These are phyloP conservation scores for Pseudozyma hubeiensis DNA, from an alignment of 1,284 basidiomycete species.

Conservation along the genomic window DNA sequence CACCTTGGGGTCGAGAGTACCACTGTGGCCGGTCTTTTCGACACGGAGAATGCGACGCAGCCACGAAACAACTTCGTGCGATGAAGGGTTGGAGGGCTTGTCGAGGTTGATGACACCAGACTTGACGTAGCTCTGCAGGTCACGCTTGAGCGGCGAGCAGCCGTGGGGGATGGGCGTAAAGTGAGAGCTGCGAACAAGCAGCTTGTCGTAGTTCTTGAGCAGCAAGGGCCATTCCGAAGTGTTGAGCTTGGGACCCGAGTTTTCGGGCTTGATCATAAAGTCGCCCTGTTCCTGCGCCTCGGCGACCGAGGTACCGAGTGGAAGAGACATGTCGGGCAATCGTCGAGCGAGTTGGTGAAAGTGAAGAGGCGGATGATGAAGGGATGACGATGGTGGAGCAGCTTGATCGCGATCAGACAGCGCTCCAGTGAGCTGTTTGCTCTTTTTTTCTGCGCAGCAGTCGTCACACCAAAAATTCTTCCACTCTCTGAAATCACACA, in stretches of 20 bases:
- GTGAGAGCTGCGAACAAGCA: conserved; percentile 92
- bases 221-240: conserved; percentile 98
- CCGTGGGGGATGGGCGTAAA: conserved; percentile 96
- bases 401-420: conserved; percentile 18
- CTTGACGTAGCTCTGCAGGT: conserved; percentile 90
- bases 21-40: conserved; percentile 98
- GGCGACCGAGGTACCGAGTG: conserved; percentile 47
- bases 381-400: background rate
- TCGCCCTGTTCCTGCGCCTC: conserved; percentile 62
- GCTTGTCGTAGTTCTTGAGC: conserved; percentile 87
- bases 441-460: conserved; percentile 13
- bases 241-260: conserved; percentile 72
- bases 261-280: conserved; percentile 70
- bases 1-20: conserved; percentile 98
- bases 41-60: conserved; percentile 92
- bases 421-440: conserved; percentile 5
- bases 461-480: conserved; percentile 12
- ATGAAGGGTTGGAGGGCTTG: conserved; percentile 99
- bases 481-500: conserved; percentile 13
- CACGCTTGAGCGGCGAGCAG: conserved; percentile 91
- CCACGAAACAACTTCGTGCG: conserved; percentile 99
- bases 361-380: background rate
- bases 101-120: conserved; percentile 99
- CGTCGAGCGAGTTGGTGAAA: too few species aligned
- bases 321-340: conserved; percentile 42